A percentile compares a stretch with the other conserved stretches of the same genome.
phyloP scores from a whole-genome alignment of 208 protist species.

The Acanthamoeba lenticulata region DNA sequence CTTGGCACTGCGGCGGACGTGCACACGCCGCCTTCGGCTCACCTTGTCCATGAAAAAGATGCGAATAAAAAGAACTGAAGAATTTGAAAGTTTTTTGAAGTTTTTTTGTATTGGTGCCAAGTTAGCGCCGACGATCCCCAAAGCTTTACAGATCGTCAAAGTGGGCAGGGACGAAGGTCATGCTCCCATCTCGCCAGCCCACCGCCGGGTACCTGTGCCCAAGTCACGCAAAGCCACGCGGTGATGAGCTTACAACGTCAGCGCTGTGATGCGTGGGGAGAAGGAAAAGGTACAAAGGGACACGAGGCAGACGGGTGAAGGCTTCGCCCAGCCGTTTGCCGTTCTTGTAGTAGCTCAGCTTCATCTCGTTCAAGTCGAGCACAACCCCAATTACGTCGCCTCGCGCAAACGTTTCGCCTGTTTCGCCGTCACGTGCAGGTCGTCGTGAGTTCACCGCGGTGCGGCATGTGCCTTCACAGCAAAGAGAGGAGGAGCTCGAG shows the following conservation, averaged over 20 bases:
- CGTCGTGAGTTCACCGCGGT: not conserved
- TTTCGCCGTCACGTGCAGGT: not conserved
- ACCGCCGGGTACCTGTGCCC: not conserved
- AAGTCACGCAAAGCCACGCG: not conserved
- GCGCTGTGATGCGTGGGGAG: not conserved
- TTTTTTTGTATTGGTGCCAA: no score
- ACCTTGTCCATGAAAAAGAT: no score
- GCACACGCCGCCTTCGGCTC: no score
- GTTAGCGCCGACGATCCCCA: no score
- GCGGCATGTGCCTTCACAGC: not conserved
- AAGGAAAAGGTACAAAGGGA: not conserved
- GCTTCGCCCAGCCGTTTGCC: not conserved
- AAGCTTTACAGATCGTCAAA: not conserved
- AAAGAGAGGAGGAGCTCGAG: not conserved
- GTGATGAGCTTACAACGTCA: not conserved
- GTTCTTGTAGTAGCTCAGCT: constrained; percentile 37
- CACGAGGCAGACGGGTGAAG: not conserved
- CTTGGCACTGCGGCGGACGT: no score
- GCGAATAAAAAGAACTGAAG: no score
- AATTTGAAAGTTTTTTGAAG: no score
- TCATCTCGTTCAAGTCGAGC: constrained; percentile 35
- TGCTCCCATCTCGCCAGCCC: not conserved
- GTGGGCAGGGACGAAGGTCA: not conserved
- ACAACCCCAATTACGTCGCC: constrained; percentile 7
- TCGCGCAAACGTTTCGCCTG: not conserved